Base-by-base conservation (phyloP, 495 filamentous ascomycete genomes). In the Neurospora pannonica region DNA sequence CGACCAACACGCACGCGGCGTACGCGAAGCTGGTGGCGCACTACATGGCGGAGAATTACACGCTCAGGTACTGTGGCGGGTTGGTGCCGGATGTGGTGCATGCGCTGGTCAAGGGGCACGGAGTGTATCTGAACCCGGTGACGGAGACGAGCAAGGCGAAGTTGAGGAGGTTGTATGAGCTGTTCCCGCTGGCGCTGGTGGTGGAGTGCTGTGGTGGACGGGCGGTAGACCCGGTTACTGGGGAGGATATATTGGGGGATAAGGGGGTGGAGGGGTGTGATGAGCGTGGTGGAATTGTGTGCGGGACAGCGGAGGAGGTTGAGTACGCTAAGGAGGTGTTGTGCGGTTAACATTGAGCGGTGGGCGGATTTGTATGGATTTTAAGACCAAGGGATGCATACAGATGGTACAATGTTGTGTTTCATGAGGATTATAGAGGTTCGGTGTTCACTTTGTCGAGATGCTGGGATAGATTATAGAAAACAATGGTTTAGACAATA, bases 41-140 rank as follows among this genome's bases (percentile, higher is more conserved):
- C 10, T 87, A 81, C 71, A 81, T 88, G 36, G 28, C 70, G 34
- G 74, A 83, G 37, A 79, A 80, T 69, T 88, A 87, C 74, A 88
- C 86, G 9, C 76, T 89, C 54, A 81, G 87, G 5, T 89, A 88
- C 72, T 81, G 83, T 72, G 86, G 86, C 5, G 87, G 87, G 0
- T 74, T 89, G 67, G 87, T 89, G 5, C 87, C 87, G 4, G 87
- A 89, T 75, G 77, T 89, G 1, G 86, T 85, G 54, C 86, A 88
- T 34, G 81, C 84, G 62, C 75, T 89, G 9, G 83, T 86, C 21
- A 87, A 88, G 76, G 86, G 87, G 0, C 84, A 88, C 37, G 87
- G 86, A 4, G 75, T 88, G 8, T 89, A 88, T 73, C 38, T 88
- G 37, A 87, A 83, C 5, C 87, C 87, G 1, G 85, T 86, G 21